Evolutionary conservation across 306 rosid genomes (phyloP), one percentile per base, ranked within the genome.

Genomic region (Prunus padus): DNA sequence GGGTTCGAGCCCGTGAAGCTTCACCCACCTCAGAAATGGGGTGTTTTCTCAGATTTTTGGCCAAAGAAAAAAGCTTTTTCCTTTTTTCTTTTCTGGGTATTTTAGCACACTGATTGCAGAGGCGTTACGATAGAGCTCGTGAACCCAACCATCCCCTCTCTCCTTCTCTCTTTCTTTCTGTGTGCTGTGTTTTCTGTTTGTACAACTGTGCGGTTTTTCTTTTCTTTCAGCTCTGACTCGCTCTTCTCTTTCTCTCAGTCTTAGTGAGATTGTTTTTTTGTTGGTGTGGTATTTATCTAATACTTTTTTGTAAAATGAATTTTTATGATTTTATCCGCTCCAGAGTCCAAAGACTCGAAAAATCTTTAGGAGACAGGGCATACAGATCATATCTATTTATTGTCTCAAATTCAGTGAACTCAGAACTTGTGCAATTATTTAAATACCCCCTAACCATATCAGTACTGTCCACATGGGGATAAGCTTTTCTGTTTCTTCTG

Each of bases 1-100:
- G 88, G 71, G 93, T 76, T 81, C 42, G 54, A 82, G 77, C 92
- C 85, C 93, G 97, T 92, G 97, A 92, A 91, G 67, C 55, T 78
- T 22, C 85, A 91, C 89, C 97, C 86, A 86, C 85, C 74, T 47
- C 71, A 18, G 33, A 63, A 74, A 75, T 37, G 51, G 71, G 64
- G 71, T 9, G 54, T 30, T 78, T 78, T 37, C 18, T 79, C 66
- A 67, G 87, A 71, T 60, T 50, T 23, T 51, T 4, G 26, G 62
- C 19, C 31, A 15, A 56, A 57, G 12, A 56, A 10, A 18, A 40
- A 40, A 45, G 18, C 47, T 28, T 62, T 59, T 3, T 46, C 19
- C 11, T 26, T 73, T 46, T 45, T 14, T 44, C 7, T 14, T 45
- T 11, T 45, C 46, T 45, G 77, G 68, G 60, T 60, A 3, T 11